Evolutionary conservation across 441 rosid genomes (phyloP).

Genomic region (Corymbia calophylla): DNA sequence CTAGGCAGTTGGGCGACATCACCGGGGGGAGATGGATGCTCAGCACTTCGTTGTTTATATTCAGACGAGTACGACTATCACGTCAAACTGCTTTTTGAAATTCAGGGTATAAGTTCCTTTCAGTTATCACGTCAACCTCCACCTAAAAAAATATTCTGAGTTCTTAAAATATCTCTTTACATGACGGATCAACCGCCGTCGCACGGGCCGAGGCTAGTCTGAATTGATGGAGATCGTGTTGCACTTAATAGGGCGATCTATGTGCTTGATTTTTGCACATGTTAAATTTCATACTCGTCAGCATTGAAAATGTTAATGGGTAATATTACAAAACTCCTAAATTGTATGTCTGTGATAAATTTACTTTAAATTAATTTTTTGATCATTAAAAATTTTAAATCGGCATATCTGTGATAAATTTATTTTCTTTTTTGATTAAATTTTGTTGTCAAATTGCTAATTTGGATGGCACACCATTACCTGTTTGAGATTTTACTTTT

Average conservation of each 20-base stretch:
- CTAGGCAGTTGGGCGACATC: neutral
- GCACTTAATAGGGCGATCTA: neutral
- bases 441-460: too few species aligned
- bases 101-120: neutral
- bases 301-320: neutral
- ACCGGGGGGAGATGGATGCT: neutral
- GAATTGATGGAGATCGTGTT: neutral
- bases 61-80: neutral
- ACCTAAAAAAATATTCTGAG: neutral
- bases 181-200: neutral
- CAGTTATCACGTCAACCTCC: neutral
- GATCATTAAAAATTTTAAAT: accelerated
- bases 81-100: neutral
- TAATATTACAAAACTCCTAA: too few species aligned
- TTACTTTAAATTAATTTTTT: too few species aligned
- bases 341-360: too few species aligned
- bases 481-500: accelerated
- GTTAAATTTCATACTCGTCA: neutral
- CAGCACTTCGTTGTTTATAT: neutral
- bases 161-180: neutral
- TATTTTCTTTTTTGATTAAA: accelerated
- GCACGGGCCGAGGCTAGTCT: neutral
- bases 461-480: too few species aligned
- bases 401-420: accelerated
- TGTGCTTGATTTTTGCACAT: neutral